These are phyloP conservation scores for Penicillium frequentans DNA, from an alignment of 2,329 filamentous ascomycete genomes.

Conservation along the genomic window DNA sequence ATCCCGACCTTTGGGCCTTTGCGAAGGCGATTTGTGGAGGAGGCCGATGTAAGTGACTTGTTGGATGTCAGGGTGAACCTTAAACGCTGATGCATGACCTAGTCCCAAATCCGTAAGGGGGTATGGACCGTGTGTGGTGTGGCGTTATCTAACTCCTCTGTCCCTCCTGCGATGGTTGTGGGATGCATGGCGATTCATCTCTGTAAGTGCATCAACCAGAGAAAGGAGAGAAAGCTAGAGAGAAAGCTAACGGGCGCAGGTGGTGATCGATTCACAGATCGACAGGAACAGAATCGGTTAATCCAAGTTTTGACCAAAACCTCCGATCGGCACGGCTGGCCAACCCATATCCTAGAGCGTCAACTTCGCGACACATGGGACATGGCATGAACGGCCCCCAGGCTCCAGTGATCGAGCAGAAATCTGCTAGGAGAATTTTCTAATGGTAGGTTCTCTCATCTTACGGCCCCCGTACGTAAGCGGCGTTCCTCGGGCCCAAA, in stretches of 20 bases:
- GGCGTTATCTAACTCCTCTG: constrained; percentile 21
- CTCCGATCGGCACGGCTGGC: constrained; percentile 21
- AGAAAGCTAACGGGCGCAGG: constrained; percentile 14
- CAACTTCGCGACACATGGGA: constrained; percentile 23
- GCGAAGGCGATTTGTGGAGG: constrained; percentile 10
- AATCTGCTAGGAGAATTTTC: no score
- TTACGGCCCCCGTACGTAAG: not conserved
- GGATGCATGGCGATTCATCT: constrained; percentile 25
- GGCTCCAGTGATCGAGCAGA: no score
- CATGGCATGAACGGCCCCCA: not conserved
- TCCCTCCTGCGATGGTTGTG: constrained; percentile 25
- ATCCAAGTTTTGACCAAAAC: constrained; percentile 21
- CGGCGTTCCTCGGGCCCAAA: not conserved
- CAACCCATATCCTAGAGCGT: constrained; percentile 18
- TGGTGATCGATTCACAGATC: constrained; percentile 25
- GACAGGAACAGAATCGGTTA: constrained; percentile 21
- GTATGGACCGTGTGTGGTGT: constrained; percentile 27
- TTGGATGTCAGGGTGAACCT: not conserved
- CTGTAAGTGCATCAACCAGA: constrained; percentile 10
- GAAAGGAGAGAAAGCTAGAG: not conserved
- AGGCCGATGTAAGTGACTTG: constrained; percentile 19
- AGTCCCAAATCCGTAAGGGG: constrained; percentile 23
- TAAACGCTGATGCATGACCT: constrained; percentile 1
- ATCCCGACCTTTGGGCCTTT: constrained; percentile 18
- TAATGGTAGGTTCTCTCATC: not conserved